phyloP scores from a whole-genome alignment of 108 stramenopile genomes.

The Cyclotella baltica region DNA sequence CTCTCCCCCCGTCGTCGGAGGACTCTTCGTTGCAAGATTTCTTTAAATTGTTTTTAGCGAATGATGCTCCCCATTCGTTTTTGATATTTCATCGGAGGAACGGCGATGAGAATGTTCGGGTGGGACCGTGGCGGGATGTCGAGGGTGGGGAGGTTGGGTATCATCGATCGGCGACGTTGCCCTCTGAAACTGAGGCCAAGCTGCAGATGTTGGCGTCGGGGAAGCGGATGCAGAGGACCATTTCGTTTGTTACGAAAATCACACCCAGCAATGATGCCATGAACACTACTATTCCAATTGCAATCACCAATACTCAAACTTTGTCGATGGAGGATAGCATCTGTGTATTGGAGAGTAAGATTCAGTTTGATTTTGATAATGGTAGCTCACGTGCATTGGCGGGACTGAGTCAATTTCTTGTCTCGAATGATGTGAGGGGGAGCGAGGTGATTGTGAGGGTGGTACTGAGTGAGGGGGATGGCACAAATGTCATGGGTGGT shows the following conservation, averaged over 20 bases:
- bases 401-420: constrained; percentile 39
- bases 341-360: background rate
- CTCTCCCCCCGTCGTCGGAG: constrained; percentile 14
- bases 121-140: constrained; percentile 35
- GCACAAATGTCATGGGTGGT: background rate
- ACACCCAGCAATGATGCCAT: background rate
- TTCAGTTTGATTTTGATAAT: constrained; percentile 5
- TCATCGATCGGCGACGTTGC: constrained; percentile 1
- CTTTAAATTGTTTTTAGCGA: constrained; percentile 63
- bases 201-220: background rate
- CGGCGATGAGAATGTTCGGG: constrained; percentile 36
- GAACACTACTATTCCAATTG: constrained; percentile 7
- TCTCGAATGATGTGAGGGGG: constrained; percentile 51
- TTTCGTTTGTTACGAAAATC: constrained; percentile 35
- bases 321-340: background rate
- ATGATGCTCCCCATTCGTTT: constrained; percentile 76
- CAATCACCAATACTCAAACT: constrained; percentile 13
- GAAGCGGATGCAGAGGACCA: constrained; percentile 23
- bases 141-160: background rate
- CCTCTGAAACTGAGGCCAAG: background rate
- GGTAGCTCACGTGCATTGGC: background rate
- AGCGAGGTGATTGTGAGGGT: constrained; percentile 36
- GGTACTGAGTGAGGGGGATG: constrained; percentile 34
- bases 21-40: constrained; percentile 62
- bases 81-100: constrained; percentile 58